These are phyloP conservation scores for Sporisorium iseilematis-ciliati DNA, from an alignment of 1,284 basidiomycete species.

Conservation along the genomic window DNA sequence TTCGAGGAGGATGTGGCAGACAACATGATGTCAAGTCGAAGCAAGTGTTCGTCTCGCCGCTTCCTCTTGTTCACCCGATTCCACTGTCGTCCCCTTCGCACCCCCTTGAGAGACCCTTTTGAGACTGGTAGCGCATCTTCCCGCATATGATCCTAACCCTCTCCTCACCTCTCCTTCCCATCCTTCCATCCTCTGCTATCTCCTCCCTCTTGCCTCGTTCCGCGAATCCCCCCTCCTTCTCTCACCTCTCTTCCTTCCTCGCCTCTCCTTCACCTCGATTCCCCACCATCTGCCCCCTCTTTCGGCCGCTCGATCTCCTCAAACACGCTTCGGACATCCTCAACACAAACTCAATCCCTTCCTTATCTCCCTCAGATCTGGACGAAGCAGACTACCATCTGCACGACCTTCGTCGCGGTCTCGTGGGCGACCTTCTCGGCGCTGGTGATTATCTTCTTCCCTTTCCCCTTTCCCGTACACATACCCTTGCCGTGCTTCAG, in stretches of 20 bases:
- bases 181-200: background rate
- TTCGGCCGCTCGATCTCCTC: conserved; percentile 18
- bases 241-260: background rate
- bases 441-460: conserved; percentile 50
- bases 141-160: conserved; percentile 21
- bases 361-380: conserved; percentile 9
- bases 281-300: background rate
- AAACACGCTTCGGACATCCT: background rate
- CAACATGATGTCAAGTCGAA: too few relatives aligned
- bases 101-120: conserved; percentile 2
- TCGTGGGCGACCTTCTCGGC: conserved; percentile 46
- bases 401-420: conserved; percentile 37
- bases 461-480: background rate
- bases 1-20: conserved; percentile 5
- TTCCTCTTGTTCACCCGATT: background rate
- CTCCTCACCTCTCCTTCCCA: background rate
- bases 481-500: background rate
- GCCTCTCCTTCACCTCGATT: background rate
- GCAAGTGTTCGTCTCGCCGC: background rate
- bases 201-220: background rate
- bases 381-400: conserved; percentile 16
- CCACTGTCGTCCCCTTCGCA: background rate
- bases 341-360: background rate
- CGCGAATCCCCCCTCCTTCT: background rate
- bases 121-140: background rate